Conservation (phyloP, 805 yeast species). For the Metschnikowia lachancei region DNA sequence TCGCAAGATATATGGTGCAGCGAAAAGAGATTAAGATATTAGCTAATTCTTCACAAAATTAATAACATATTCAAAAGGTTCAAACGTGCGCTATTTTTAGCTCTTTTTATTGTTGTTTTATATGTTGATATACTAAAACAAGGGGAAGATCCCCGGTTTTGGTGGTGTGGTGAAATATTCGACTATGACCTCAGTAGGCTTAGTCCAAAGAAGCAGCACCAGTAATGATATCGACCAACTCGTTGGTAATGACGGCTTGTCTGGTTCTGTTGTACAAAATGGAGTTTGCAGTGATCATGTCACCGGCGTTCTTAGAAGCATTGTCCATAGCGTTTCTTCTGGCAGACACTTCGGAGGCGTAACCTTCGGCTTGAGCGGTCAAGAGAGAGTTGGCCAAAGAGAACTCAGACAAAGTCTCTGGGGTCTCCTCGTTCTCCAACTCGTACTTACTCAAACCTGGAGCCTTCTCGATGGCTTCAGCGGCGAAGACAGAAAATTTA, state of each 20-base stretch:
- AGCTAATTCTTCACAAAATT: background rate
- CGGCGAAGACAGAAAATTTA: constrained; percentile 60
- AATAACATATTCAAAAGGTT: background rate
- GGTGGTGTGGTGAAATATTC: constrained; percentile 5
- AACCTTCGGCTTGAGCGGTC: constrained; percentile 95
- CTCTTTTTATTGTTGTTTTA: constrained; percentile 6
- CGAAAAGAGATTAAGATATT: constrained; percentile 48
- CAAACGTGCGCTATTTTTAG: background rate
- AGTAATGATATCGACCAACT: constrained; percentile 97
- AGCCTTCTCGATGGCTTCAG: constrained; percentile 73
- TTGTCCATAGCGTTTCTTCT: constrained; percentile 99
- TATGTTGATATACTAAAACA: constrained; percentile 3
- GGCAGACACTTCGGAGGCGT: constrained; percentile 95
- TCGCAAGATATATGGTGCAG: constrained; percentile 55
- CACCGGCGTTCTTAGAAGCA: constrained; percentile 99
- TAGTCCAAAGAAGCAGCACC: constrained; percentile 99
- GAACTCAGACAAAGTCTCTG: constrained; percentile 78
- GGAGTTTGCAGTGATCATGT: constrained; percentile 94
- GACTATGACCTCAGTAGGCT: constrained; percentile 7
- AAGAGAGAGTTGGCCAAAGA: constrained; percentile 85
- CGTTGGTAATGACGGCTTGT: constrained; percentile 51
- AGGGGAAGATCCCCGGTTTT: background rate
- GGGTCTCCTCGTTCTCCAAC: constrained; percentile 61
- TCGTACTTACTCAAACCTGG: constrained; percentile 84
- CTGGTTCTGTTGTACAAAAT: constrained; percentile 89